These are phyloP conservation scores for Euphorbia corollata DNA, from an alignment of 441 rosid genomes.

Conservation along the genomic window DNA sequence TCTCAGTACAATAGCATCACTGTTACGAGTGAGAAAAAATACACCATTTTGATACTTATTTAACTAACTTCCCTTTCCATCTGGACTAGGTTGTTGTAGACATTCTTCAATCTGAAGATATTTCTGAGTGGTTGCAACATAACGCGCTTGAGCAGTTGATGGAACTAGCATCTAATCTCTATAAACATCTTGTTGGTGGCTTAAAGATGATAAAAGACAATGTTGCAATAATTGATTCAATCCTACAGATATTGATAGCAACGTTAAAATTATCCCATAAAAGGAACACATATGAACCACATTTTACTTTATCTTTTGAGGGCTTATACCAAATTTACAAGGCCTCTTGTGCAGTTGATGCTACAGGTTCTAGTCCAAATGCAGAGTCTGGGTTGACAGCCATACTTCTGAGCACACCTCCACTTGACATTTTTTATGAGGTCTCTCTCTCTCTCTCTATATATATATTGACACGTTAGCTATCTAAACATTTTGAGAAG, in stretches of 20 bases:
- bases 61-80: constrained; percentile 4
- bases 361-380: constrained; percentile 29
- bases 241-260: constrained; percentile 45
- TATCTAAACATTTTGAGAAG: not conserved
- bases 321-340: constrained; percentile 54
- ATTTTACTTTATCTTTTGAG: constrained; percentile 58
- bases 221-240: constrained; percentile 31
- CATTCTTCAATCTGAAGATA: constrained; percentile 44
- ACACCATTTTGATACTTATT: not conserved
- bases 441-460: constrained; percentile 36
- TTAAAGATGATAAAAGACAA: constrained; percentile 38
- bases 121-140: constrained; percentile 66
- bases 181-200: constrained; percentile 46
- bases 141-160: constrained; percentile 69
- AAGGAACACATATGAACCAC: constrained; percentile 64
- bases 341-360: constrained; percentile 29
- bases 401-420: constrained; percentile 66
- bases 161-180: constrained; percentile 58
- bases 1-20: not conserved
- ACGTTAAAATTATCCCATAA: constrained; percentile 65
- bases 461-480: not conserved
- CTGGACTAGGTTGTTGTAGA: constrained; percentile 45
- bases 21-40: not conserved
- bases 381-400: constrained; percentile 55
- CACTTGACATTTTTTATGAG: constrained; percentile 48